phyloP scores from a whole-genome alignment of 176 grass and related monocot genomes.

The Musa schizocarpa region DNA sequence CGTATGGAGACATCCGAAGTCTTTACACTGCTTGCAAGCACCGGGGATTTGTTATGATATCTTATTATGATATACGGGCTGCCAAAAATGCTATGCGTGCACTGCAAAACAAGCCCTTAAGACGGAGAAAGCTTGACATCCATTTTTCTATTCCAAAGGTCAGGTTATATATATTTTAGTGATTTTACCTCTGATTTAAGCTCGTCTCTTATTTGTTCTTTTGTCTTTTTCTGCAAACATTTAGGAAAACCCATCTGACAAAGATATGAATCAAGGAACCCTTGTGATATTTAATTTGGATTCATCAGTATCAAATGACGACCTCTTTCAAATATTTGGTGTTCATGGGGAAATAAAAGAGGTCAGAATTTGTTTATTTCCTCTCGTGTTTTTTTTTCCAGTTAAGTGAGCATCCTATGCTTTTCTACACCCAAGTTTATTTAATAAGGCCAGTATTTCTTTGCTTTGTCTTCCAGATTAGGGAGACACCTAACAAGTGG shows the following conservation, averaged over 20 bases:
- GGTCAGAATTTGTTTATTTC: conserved; percentile 17
- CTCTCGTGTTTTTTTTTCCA: not conserved
- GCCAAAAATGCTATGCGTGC: conserved; percentile 37
- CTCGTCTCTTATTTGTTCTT: conserved; percentile 16
- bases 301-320: conserved; percentile 40
- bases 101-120: conserved; percentile 36
- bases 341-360: conserved; percentile 48
- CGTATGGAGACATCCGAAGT: conserved; percentile 45
- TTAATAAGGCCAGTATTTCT: not conserved
- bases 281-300: conserved; percentile 61
- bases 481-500: conserved; percentile 44
- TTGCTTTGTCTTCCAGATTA: conserved; percentile 25
- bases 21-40: conserved; percentile 46
- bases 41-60: conserved; percentile 50
- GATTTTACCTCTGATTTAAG: not conserved
- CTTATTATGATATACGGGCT: conserved; percentile 43
- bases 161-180: not conserved
- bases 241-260: conserved; percentile 47
- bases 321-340: conserved; percentile 36
- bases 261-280: conserved; percentile 59
- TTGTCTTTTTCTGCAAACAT: conserved; percentile 2
- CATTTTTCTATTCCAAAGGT: conserved; percentile 57
- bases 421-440: too few relatives aligned
- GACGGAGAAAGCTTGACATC: conserved; percentile 41
- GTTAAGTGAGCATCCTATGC: not conserved